Percentiles rank a stretch among this genome's conserved stretches.
phyloP scores from a whole-genome alignment of 441 rosid genomes.

The Erodium trifolium region DNA sequence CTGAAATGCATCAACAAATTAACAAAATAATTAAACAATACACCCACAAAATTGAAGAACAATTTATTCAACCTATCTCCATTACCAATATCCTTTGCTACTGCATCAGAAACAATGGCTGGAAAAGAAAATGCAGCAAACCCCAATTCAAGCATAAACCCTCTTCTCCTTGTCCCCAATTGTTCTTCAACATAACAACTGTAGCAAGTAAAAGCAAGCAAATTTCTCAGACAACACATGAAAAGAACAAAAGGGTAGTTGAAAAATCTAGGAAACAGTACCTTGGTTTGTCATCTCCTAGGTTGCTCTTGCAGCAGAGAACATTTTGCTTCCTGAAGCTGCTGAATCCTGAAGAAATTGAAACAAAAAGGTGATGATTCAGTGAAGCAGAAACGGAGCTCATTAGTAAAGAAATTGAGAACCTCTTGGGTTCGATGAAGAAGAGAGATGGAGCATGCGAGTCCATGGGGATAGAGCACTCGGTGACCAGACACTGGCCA shows the following conservation, averaged over 20 bases:
- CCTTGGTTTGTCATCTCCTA: slow-evolving; percentile 12
- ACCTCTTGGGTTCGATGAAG: slow-evolving; percentile 22
- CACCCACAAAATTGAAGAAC: not conserved
- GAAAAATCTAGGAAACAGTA: not conserved
- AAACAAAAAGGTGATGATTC: not conserved
- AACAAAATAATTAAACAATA: not conserved
- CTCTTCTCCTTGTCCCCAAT: slow-evolving; percentile 44
- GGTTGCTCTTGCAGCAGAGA: slow-evolving; percentile 21
- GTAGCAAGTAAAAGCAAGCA: slow-evolving; percentile 11
- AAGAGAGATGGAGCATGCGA: slow-evolving; percentile 20
- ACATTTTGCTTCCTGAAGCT: slow-evolving; percentile 15
- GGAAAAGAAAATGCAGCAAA: slow-evolving; percentile 41
- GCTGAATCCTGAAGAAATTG: slow-evolving; percentile 19
- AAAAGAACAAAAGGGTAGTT: not conserved
- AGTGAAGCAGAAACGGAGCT: too few species aligned
- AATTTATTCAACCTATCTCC: not conserved
- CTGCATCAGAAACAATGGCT: slow-evolving; percentile 29
- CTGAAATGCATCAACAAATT: slow-evolving; percentile 19
- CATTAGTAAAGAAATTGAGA: not conserved
- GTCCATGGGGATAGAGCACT: slow-evolving; percentile 21
- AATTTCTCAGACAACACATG: not conserved
- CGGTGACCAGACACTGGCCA: not conserved
- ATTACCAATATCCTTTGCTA: slow-evolving; percentile 28
- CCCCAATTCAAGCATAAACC: slow-evolving; percentile 35
- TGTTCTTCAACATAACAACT: slow-evolving; percentile 21